A percentile compares a stretch with the other conserved stretches of the same genome.
phyloP scores from a whole-genome alignment of 306 rosid species.

The Rosa rugosa region DNA sequence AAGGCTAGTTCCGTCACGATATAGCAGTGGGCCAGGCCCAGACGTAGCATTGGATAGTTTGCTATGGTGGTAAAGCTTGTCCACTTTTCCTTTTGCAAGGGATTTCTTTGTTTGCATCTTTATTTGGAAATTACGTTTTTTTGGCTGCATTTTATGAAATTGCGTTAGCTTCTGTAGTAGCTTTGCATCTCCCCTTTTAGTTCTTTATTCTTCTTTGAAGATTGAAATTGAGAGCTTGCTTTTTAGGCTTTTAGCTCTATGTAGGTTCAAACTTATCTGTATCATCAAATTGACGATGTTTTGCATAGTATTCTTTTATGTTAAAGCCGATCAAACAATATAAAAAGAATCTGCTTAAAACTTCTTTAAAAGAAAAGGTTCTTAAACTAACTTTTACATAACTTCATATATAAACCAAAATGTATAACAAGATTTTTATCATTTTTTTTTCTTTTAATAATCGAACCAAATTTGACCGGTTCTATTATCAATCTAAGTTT shows the following conservation, averaged over 20 bases:
- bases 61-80: slow-evolving; percentile 1
- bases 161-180: not conserved
- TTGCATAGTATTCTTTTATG: not conserved
- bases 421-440: not conserved
- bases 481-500: not conserved
- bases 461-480: not conserved
- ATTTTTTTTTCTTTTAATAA: not conserved
- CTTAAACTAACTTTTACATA: no score
- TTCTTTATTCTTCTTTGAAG: not conserved
- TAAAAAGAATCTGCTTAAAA: no score
- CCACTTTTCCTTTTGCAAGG: slow-evolving; percentile 11
- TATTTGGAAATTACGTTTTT: slow-evolving; percentile 8
- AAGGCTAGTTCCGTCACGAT: not conserved
- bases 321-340: not conserved
- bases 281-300: not conserved
- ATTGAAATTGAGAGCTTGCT: not conserved
- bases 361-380: no score
- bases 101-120: slow-evolving; percentile 2
- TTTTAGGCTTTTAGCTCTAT: not conserved
- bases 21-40: not conserved
- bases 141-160: not conserved
- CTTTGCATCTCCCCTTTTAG: slow-evolving; percentile 10
- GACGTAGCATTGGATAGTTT: not conserved
- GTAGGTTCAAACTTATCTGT: no score
- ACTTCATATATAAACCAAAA: not conserved